phyloP scores from a whole-genome alignment of 2,329 filamentous ascomycete species.

The Cytospora piceae region DNA sequence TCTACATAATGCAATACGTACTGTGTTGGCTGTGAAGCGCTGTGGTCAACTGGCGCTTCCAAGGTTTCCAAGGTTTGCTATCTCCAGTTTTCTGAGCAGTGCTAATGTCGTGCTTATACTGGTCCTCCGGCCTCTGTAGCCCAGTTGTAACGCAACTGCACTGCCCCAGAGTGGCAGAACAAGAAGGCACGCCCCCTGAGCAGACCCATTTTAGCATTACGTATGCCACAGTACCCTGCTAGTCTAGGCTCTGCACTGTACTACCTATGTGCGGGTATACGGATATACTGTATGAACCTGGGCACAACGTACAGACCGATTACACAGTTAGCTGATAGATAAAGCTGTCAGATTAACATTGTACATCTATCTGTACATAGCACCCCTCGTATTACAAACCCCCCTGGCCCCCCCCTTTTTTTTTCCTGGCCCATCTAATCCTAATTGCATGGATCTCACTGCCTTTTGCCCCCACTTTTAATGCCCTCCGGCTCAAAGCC shows the following conservation, averaged over 20 bases:
- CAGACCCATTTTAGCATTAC: background rate
- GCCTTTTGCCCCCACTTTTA: background rate
- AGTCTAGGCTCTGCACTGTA: background rate
- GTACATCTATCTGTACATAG: too few species aligned
- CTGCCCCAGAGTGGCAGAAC: background rate
- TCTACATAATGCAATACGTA: background rate
- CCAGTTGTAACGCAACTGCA: background rate
- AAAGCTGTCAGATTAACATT: too few species aligned
- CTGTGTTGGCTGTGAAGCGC: background rate
- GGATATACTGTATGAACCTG: background rate
- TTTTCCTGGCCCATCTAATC: conserved; percentile 1
- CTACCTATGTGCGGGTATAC: background rate
- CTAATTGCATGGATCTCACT: conserved; percentile 4
- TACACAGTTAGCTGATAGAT: too few species aligned
- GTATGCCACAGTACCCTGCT: background rate
- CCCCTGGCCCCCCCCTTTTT: background rate
- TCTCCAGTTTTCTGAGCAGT: too few species aligned
- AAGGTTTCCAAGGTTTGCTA: too few species aligned
- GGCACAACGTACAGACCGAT: background rate
- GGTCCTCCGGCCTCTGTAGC: background rate
- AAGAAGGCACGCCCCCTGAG: conserved; percentile 1
- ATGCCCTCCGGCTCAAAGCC: background rate
- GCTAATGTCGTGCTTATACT: too few species aligned
- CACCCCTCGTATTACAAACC: background rate
- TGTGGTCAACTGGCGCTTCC: too few species aligned